Evolutionary conservation across 768 basidiomycete species (phyloP), one percentile per base, ranked within the genome.

Genomic region (Pleurotus giganteus): DNA sequence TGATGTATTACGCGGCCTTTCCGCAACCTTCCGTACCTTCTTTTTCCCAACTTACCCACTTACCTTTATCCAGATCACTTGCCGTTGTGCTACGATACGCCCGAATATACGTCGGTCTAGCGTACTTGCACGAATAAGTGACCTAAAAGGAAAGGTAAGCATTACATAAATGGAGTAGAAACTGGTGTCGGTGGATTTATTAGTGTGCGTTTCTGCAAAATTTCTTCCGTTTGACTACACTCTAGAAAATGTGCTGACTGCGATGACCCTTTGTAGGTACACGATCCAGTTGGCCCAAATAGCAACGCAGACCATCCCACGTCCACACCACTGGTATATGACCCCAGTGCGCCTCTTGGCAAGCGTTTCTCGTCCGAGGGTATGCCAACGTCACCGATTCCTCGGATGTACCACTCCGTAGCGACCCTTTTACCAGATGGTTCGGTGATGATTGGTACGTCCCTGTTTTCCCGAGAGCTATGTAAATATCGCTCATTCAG

Each of bases 121-220:
- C n/a, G n/a, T n/a, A n/a, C n/a, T n/a, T n/a, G n/a, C n/a, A n/a
- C n/a, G n/a, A n/a, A n/a, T n/a, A n/a, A n/a, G n/a, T n/a, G n/a
- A n/a, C n/a, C n/a, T n/a, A n/a, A n/a, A n/a, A n/a, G n/a, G n/a
- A n/a, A n/a, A n/a, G n/a, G n/a, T n/a, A n/a, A n/a, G n/a, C n/a
- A n/a, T n/a, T n/a, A n/a, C n/a, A n/a, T n/a, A n/a, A 77, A 77
- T 44, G 78, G 77, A 15, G 78, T 67, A 4, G 57, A 47, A 46
- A 75, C 74, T 4, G 76, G 76, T 21, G 73, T 76, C 55, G 74
- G 74, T 28, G 74, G 71, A 0, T 66, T 69, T 41, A 69, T 57
- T 17, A 69, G 68, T 54, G 71, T 73, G 2, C 29, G 54, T 54
- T 62, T 61, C 4, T 15, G n/a, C n/a, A n/a, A n/a, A n/a, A n/a